Conservation (phyloP, 176 grass and related monocot genomes). For the Paspalum notatum region DNA sequence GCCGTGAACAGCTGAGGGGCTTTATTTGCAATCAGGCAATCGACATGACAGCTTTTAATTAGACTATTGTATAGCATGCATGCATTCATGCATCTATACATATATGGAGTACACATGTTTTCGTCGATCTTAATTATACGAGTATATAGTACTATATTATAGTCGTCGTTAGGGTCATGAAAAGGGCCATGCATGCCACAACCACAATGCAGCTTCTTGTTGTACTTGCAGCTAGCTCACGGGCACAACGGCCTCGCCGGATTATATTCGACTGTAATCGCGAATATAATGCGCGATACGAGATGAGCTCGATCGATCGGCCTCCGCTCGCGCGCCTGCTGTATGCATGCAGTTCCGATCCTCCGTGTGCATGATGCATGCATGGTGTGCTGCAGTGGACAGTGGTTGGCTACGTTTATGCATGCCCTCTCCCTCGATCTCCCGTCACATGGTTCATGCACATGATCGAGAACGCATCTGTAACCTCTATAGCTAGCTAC, state of each 20-base stretch:
- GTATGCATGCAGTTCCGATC: neutral
- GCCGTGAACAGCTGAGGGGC: neutral
- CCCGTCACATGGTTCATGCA: neutral
- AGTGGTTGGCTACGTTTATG: neutral
- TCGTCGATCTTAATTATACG: too few relatives aligned
- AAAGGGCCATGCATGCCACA: neutral
- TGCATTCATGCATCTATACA: too few relatives aligned
- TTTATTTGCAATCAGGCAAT: neutral
- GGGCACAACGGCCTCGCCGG: neutral
- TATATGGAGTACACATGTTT: too few relatives aligned
- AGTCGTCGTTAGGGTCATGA: neutral
- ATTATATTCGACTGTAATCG: neutral
- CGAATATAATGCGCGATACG: too few relatives aligned
- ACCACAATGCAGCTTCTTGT: neutral
- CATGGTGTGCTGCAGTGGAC: neutral
- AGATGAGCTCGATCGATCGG: neutral
- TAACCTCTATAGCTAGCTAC: too few relatives aligned
- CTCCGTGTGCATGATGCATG: neutral
- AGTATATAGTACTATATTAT: too few relatives aligned
- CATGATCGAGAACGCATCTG: too few relatives aligned
- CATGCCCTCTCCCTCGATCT: neutral
- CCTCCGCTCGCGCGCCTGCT: neutral
- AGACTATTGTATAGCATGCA: neutral
- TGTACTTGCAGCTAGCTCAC: neutral
- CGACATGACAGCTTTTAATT: slow-evolving; percentile 4